Conservation (phyloP, 2,329 filamentous ascomycete genomes). For the Truncatella angustata region DNA sequence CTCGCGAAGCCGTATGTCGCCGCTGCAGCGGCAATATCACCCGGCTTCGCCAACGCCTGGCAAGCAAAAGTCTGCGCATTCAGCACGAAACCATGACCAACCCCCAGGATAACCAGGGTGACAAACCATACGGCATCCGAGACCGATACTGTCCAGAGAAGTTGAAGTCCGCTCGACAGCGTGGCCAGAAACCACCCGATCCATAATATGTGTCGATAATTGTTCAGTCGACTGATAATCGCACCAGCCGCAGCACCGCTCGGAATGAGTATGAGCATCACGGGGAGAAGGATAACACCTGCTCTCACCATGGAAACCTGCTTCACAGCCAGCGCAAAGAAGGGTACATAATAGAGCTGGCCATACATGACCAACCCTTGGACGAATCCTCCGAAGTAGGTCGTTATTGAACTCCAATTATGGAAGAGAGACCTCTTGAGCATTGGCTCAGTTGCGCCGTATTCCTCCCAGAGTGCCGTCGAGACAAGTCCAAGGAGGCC, state of each 20-base stretch:
- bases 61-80: constrained; percentile 22
- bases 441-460: constrained; percentile 10
- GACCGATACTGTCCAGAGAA: constrained; percentile 15
- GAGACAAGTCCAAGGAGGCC: constrained; percentile 10
- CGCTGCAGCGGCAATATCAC: constrained; percentile 5
- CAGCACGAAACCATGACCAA: constrained; percentile 19
- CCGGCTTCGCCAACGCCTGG: constrained; percentile 15
- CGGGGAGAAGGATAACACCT: constrained; percentile 9
- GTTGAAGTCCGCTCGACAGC: constrained; percentile 15
- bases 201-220: constrained; percentile 11
- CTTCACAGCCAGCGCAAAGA: constrained; percentile 11
- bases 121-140: constrained; percentile 14
- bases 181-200: constrained; percentile 10
- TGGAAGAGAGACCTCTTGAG: constrained; percentile 10
- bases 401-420: constrained; percentile 9
- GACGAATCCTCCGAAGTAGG: constrained; percentile 12
- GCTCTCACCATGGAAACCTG: constrained; percentile 4
- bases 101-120: constrained; percentile 15
- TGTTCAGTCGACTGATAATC: constrained; percentile 10
- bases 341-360: constrained; percentile 12
- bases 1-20: constrained; percentile 11
- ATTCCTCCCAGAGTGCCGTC: constrained; percentile 11
- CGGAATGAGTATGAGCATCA: constrained; percentile 11
- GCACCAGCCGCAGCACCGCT: constrained; percentile 12
- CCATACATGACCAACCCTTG: constrained; percentile 15